Evolutionary conservation across 805 yeast species (phyloP), one percentile per base, ranked within the genome.

Genomic region (Ogataea neopini): DNA sequence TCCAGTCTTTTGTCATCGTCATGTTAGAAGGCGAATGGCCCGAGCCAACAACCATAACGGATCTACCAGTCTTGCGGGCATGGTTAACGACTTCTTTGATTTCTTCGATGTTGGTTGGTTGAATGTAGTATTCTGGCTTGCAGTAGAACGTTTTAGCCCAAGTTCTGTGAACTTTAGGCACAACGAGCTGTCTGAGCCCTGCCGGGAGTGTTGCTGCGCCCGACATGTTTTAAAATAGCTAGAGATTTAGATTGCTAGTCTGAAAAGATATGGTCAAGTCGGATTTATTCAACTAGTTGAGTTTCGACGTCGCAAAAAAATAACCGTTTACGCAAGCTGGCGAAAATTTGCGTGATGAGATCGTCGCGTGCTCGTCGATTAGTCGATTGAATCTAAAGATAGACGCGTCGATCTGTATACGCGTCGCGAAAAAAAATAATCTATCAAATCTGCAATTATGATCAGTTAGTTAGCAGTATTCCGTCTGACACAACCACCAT

Each of bases 1-100:
- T 69, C 96, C 97, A 91, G 48, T 87, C 94, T 26, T 73, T 69
- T 3, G 96, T 86, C 85, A 90, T 84, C 44, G 96, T 88, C 69
- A 94, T 69, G 61, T 83, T 91, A 36, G 95, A 86, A 0, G 99
- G 99, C 6, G 97, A 90, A 64, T 94, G 98, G 26, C 96, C 97
- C 0, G 96, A 81, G 0, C 99, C 99, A 7, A 88, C 91, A 1
- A 87, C 80, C 75, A 87, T 83, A 46, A 92, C 69, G 14, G 96
- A 86, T 56, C 81, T 84, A 15, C 74, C 70, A 19, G 71, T 62
- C 39, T 68, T 60, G 40, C 77, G 71, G 3, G 98, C 98, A 48
- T 74, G 72, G 29, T 76, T 72, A 25, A 92, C 88, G 45, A 92
- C 73, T 15, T 69, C 73, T 47, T 73, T 73, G 42, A 92, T 82